These are phyloP conservation scores for Prunus mume DNA, from an alignment of 306 rosid genomes.

Conservation along the genomic window DNA sequence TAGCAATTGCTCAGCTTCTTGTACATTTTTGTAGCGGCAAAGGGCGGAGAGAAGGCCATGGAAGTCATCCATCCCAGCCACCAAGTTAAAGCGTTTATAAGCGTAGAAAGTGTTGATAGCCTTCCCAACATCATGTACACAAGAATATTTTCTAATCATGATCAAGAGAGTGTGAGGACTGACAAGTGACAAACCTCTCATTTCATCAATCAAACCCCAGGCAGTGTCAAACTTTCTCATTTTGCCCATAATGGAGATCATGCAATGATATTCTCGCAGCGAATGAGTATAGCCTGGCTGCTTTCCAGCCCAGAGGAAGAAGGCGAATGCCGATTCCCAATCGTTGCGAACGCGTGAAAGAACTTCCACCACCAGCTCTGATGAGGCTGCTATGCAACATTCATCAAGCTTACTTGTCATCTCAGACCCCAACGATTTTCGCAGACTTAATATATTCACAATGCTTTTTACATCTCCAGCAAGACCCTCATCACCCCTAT, in stretches of 20 bases:
- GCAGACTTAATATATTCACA: slow-evolving; percentile 44
- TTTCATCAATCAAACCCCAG: slow-evolving; percentile 76
- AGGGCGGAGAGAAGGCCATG: slow-evolving; percentile 85
- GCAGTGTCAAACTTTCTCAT: slow-evolving; percentile 90
- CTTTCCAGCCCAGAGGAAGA: slow-evolving; percentile 86
- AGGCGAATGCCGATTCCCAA: slow-evolving; percentile 85
- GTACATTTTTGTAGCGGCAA: slow-evolving; percentile 77
- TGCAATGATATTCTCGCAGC: slow-evolving; percentile 69
- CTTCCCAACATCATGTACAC: slow-evolving; percentile 70
- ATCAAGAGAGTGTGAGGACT: slow-evolving; percentile 72
- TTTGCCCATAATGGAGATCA: slow-evolving; percentile 78
- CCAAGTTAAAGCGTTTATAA: slow-evolving; percentile 52
- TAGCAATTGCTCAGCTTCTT: slow-evolving; percentile 74
- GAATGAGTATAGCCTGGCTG: slow-evolving; percentile 66
- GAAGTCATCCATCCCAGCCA: slow-evolving; percentile 60
- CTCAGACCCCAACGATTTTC: slow-evolving; percentile 8
- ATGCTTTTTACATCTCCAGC: slow-evolving; percentile 42
- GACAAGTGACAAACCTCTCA: slow-evolving; percentile 64
- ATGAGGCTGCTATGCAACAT: slow-evolving; percentile 41
- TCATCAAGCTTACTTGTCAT: slow-evolving; percentile 57
- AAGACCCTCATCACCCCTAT: slow-evolving; percentile 29
- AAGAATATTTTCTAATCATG: slow-evolving; percentile 76
- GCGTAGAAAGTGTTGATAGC: slow-evolving; percentile 76
- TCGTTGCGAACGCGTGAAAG: slow-evolving; percentile 67
- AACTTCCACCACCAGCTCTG: slow-evolving; percentile 68